phyloP scores from a whole-genome alignment of 495 filamentous ascomycete species.

The Poronia punctata region DNA sequence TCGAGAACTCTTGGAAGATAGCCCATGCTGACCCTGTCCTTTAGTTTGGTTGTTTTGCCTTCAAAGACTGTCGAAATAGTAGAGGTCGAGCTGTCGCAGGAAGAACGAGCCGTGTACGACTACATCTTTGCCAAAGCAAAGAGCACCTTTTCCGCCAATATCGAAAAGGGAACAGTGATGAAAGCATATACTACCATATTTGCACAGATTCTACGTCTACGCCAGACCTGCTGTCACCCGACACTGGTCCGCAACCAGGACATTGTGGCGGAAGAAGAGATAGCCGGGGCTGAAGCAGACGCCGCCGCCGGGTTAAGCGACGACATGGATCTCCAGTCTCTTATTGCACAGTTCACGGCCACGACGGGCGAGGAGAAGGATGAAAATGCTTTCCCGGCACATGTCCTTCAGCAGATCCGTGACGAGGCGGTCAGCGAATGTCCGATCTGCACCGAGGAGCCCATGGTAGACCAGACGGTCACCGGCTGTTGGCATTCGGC shows the following conservation, averaged over 20 bases:
- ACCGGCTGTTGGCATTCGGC: conserved; percentile 96
- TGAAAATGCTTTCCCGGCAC: conserved; percentile 68
- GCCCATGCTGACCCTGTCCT: conserved; percentile 12
- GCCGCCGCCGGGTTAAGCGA: conserved; percentile 74
- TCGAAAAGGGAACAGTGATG: conserved; percentile 85
- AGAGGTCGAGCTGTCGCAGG: conserved; percentile 72
- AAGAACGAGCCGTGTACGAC: conserved; percentile 87
- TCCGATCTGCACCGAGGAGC: conserved; percentile 89
- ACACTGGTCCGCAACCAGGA: conserved; percentile 76
- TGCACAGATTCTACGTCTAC: conserved; percentile 88
- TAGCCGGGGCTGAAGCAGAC: conserved; percentile 73
- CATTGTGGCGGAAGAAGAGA: conserved; percentile 81
- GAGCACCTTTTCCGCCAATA: conserved; percentile 71
- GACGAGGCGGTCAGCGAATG: conserved; percentile 84
- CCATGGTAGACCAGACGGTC: conserved; percentile 87
- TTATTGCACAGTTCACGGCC: conserved; percentile 76
- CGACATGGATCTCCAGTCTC: conserved; percentile 87
- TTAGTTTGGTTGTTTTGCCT: conserved; percentile 73
- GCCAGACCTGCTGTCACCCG: conserved; percentile 93
- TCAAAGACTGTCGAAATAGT: conserved; percentile 73
- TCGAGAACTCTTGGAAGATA: no score
- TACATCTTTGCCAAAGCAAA: conserved; percentile 79
- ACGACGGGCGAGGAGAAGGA: conserved; percentile 59
- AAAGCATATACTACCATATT: conserved; percentile 95
- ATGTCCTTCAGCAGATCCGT: conserved; percentile 84